A percentile compares a stretch with the other conserved stretches of the same genome.
Evolutionary conservation across 2,329 filamentous ascomycete species (phyloP).

Genomic region (Colletotrichum sp.): DNA sequence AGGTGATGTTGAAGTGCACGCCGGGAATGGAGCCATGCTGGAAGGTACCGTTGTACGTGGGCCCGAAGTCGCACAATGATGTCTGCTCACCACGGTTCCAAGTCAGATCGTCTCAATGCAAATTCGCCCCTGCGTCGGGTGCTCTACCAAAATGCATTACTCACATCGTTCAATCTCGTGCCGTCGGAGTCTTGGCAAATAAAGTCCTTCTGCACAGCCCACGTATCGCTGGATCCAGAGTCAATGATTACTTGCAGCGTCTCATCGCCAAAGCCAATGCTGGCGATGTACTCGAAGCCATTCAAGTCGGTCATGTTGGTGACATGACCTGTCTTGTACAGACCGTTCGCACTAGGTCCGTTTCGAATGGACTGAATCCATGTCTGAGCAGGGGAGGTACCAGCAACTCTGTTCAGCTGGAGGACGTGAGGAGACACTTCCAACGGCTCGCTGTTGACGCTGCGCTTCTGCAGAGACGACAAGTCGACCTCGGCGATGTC

Average conservation of each 20-base stretch:
- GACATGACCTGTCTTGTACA: not conserved
- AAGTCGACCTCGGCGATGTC: not conserved
- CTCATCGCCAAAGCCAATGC: conserved; percentile 32
- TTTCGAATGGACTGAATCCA: not conserved
- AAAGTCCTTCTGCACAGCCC: conserved; percentile 39
- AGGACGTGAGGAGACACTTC: not conserved
- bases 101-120: not conserved
- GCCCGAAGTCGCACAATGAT: conserved; percentile 27
- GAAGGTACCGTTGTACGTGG: conserved; percentile 34
- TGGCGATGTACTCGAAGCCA: not conserved
- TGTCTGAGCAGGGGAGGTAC: not conserved
- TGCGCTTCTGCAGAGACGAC: not conserved
- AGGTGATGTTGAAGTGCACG: conserved; percentile 46
- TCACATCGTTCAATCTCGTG: not conserved
- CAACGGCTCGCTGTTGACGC: not conserved
- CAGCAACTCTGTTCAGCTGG: not conserved
- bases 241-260: conserved; percentile 45
- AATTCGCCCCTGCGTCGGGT: not conserved
- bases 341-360: not conserved
- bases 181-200: conserved; percentile 32
- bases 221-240: conserved; percentile 53
- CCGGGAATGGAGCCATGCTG: conserved; percentile 34
- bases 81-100: not conserved
- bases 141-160: not conserved
- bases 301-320: not conserved